Evolutionary conservation across 805 yeast genomes (phyloP).

Genomic region (Metschnikowia peoriensis): DNA sequence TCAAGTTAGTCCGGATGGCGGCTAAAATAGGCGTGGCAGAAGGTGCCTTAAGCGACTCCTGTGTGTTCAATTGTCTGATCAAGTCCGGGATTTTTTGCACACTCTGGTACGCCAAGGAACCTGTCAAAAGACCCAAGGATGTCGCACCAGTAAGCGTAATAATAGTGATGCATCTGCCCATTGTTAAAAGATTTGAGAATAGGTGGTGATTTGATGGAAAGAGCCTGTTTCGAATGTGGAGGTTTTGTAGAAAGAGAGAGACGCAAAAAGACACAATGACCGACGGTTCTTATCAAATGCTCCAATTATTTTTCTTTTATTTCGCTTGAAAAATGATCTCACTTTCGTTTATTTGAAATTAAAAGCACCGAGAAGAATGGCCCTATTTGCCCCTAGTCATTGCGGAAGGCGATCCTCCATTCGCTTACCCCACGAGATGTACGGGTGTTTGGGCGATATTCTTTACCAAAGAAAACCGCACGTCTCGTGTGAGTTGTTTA

Average conservation of each 20-base stretch:
- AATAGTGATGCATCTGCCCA: constrained; percentile 39
- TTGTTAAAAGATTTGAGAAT: background rate
- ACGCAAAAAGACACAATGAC: background rate
- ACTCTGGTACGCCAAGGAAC: constrained; percentile 46
- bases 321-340: no score
- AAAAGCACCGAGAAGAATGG: background rate
- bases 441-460: background rate
- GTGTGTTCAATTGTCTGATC: constrained; percentile 27
- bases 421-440: constrained; percentile 5
- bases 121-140: constrained; percentile 64
- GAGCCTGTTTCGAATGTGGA: background rate
- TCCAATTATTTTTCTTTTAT: no score
- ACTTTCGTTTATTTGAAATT: background rate
- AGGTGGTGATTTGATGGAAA: background rate
- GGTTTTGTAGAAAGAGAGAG: background rate
- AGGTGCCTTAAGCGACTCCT: constrained; percentile 14
- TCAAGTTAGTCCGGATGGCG: constrained; percentile 21
- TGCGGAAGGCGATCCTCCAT: constrained; percentile 10
- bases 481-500: background rate
- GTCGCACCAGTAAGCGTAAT: constrained; percentile 65
- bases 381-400: constrained; percentile 1
- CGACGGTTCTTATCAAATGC: background rate
- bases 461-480: background rate
- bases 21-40: constrained; percentile 13
- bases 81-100: constrained; percentile 28